A percentile compares a stretch with the other conserved stretches of the same genome.
phyloP scores from a whole-genome alignment of 2,329 filamentous ascomycete species.

The Calonectria honghensis region DNA sequence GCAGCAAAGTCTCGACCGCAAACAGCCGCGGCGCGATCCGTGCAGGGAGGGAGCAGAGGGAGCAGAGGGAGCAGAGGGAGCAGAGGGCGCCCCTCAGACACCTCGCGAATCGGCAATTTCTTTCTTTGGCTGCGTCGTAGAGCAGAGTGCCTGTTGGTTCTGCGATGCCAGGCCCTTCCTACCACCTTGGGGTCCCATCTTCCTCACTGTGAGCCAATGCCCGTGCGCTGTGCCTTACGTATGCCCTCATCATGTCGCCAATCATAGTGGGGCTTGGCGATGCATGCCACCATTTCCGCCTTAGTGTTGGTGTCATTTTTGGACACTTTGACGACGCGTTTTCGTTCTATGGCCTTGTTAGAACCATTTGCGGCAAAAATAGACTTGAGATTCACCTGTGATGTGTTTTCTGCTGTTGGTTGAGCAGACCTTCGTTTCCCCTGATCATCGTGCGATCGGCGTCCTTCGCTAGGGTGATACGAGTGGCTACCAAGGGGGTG shows the following conservation, averaged over 20 bases:
- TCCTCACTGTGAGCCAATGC: conserved; percentile 10
- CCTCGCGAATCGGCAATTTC: conserved; percentile 11
- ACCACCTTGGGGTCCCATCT: background rate
- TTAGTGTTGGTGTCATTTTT: background rate
- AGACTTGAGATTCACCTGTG: background rate
- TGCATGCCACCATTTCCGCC: background rate
- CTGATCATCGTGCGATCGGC: background rate
- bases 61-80: background rate
- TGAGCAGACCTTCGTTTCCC: background rate
- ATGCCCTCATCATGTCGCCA: background rate
- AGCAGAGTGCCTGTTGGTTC: background rate
- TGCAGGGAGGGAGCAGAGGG: background rate
- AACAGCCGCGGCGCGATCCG: conserved; percentile 8
- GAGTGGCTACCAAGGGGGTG: conserved; percentile 2
- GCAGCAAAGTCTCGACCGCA: background rate
- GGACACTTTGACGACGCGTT: background rate
- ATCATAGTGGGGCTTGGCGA: background rate
- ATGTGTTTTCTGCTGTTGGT: background rate
- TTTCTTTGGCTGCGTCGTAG: background rate
- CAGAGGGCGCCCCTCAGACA: background rate
- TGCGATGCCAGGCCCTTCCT: background rate
- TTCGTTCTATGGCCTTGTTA: too few relatives aligned
- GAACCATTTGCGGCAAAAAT: background rate
- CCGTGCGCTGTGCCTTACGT: background rate
- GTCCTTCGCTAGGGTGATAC: background rate